phyloP scores from a whole-genome alignment of 305 asterid species.

The Plantago lanceolata region DNA sequence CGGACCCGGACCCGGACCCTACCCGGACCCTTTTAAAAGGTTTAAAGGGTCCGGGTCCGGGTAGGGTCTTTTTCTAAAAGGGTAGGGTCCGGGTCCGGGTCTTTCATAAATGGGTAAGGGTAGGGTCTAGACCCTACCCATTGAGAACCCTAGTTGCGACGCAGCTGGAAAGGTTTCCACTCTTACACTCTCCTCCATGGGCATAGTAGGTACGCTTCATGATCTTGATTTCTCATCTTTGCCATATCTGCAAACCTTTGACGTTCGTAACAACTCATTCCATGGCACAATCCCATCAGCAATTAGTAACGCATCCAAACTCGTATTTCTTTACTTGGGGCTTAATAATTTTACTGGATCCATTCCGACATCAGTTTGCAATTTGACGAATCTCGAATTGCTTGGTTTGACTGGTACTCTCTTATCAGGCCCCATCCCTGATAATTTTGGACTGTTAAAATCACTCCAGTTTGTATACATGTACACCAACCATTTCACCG shows the following conservation, averaged over 20 bases:
- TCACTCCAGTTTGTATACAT: background rate
- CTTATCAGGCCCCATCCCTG: constrained; percentile 22
- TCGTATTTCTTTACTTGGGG: constrained; percentile 6
- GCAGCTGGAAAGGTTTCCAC: constrained; percentile 17
- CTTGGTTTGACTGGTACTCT: constrained; percentile 21
- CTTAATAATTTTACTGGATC: constrained; percentile 19
- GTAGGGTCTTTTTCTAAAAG: too few species aligned
- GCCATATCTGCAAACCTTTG: constrained; percentile 5
- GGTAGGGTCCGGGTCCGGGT: too few species aligned
- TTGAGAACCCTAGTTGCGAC: too few species aligned
- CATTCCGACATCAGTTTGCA: constrained; percentile 21
- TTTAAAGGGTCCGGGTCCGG: too few species aligned
- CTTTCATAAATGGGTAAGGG: too few species aligned
- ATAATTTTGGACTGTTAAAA: constrained; percentile 17
- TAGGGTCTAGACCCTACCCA: too few species aligned
- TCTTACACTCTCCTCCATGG: constrained; percentile 21
- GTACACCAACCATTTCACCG: constrained; percentile 4
- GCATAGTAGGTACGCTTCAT: constrained; percentile 28
- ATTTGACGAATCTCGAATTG: constrained; percentile 10
- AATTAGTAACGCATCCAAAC: constrained; percentile 14
- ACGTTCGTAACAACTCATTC: constrained; percentile 21
- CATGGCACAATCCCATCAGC: constrained; percentile 28
- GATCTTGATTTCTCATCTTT: constrained; percentile 28
- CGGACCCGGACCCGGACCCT: too few species aligned
- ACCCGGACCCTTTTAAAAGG: too few species aligned